Base-by-base conservation (phyloP, 306 rosid genomes). In the Alnus rubra region DNA sequence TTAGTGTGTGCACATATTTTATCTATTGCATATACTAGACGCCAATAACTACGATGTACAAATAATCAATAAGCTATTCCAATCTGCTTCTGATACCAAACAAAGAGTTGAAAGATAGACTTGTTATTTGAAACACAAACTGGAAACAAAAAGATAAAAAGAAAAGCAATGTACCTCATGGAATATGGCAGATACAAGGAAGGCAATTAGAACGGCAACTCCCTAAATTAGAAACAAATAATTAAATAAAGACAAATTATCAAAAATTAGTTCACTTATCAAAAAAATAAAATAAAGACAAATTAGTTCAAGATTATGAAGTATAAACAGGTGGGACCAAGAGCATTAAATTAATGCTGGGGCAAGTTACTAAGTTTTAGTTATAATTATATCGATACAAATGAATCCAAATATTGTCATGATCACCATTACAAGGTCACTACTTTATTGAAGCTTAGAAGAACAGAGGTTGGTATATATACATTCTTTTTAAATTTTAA, bases 171-270 rank as follows among this genome's bases (percentile, higher is more conserved):
- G 51, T 82, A 95, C 99, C 99, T 96, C 99, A 69, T 96, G 99
- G 82, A 96, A 93, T 78, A 91, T 82, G 4, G 98, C 99, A 80
- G 99, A 96, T 76, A 93, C 92, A 56, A 96, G 84, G 80, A 93
- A 96, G 28, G 89, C 82, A 16, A 96, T 88, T 69, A 96, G 8
- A 72, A 91, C n/a, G 13, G 98, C 88, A 74, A 76, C 88, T 47
- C 89, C 93, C 99, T 96, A 92, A 67, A 84, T 19, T 68, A 60
- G 31, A 33, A 83, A 62, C 59, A 75, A 30, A 58, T 56, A 82
- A 58, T 56, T 14, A 62, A 55, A 67, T 71, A 62, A 12, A 18
- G 10, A 77, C 19, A 52, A n/a, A 74, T 82, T 72, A 70, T 75
- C 19, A 23, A 23, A 52, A n/a, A 74, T 82, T 72, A 70, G 69